Evolutionary conservation across 2,329 filamentous ascomycete genomes (phyloP).

Genomic region (Cercospora janseana): DNA sequence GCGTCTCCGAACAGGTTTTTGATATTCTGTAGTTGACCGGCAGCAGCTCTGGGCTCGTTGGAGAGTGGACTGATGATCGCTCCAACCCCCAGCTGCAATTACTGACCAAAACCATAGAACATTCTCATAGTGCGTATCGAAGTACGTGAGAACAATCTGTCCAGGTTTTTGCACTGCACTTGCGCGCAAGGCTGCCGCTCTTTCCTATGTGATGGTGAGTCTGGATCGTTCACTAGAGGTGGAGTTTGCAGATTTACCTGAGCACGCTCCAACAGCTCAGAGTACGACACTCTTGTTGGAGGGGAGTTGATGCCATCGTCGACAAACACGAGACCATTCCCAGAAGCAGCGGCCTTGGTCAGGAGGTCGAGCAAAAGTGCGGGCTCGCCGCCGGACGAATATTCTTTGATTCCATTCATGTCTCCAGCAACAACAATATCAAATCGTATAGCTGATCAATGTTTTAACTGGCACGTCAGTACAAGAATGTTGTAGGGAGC

Average conservation of each 20-base stretch:
- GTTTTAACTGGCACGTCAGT: neutral
- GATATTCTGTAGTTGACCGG: slow-evolving; percentile 25
- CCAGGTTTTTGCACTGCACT: slow-evolving; percentile 20
- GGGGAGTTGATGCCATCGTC: slow-evolving; percentile 16
- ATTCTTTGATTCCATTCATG: neutral
- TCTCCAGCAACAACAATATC: neutral
- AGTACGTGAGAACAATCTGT: slow-evolving; percentile 32
- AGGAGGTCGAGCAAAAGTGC: slow-evolving; percentile 16
- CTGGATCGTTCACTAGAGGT: neutral
- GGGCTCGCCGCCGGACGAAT: neutral
- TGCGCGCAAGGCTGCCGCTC: slow-evolving; percentile 11
- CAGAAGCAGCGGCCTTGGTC: slow-evolving; percentile 9
- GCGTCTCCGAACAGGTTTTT: slow-evolving; percentile 18
- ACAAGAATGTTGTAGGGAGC: neutral
- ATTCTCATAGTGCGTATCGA: slow-evolving; percentile 40
- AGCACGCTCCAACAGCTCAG: slow-evolving; percentile 16
- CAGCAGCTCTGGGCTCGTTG: slow-evolving; percentile 25
- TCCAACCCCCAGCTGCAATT: slow-evolving; percentile 31
- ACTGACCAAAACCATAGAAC: slow-evolving; percentile 46
- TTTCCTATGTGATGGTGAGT: slow-evolving; percentile 13
- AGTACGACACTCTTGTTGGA: slow-evolving; percentile 15
- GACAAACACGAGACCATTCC: slow-evolving; percentile 15
- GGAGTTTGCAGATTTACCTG: slow-evolving; percentile 8
- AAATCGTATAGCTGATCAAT: neutral
- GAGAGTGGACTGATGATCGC: slow-evolving; percentile 23